These are phyloP conservation scores for Rutstroemia sp. DNA, from an alignment of 2,329 filamentous ascomycete genomes.

Conservation along the genomic window DNA sequence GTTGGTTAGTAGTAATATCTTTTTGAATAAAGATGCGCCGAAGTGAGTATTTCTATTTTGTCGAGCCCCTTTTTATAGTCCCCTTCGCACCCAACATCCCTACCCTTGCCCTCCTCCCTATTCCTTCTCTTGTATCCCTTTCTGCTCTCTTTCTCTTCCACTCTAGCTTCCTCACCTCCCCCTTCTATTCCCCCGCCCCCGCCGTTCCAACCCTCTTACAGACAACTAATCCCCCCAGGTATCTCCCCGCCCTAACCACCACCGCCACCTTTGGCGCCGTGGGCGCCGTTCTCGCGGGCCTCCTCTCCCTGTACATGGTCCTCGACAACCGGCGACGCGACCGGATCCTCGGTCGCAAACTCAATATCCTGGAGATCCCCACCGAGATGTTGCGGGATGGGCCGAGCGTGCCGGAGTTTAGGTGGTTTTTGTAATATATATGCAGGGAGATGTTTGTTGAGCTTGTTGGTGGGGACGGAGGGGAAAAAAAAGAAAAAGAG, in stretches of 20 bases:
- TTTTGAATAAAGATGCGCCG: conserved; percentile 54
- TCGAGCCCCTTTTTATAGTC: not conserved
- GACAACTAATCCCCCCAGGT: conserved; percentile 28
- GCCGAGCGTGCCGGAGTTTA: conserved; percentile 44
- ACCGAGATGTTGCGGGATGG: conserved; percentile 50
- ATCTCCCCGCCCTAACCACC: conserved; percentile 57
- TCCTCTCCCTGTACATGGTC: conserved; percentile 55
- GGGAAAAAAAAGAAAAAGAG: too few species aligned
- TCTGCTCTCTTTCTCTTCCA: conserved; percentile 54
- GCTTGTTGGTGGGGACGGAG: too few species aligned
- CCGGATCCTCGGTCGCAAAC: conserved; percentile 19
- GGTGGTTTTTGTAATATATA: conserved; percentile 43
- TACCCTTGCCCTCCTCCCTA: too few species aligned
- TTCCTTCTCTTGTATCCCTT: not conserved
- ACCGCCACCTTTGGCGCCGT: conserved; percentile 57
- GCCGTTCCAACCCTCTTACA: conserved; percentile 28
- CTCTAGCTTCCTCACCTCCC: conserved; percentile 49
- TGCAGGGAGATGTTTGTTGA: too few species aligned
- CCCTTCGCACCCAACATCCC: too few species aligned
- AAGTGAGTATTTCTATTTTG: conserved; percentile 29
- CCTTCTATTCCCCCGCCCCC: conserved; percentile 46
- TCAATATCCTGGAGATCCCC: conserved; percentile 40
- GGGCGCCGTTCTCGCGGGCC: conserved; percentile 47
- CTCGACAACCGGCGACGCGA: conserved; percentile 36
- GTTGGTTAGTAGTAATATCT: conserved; percentile 62